These are phyloP conservation scores for Pseudoscleropodium purum DNA, from an alignment of 225 moss, liverwort and hornwort species.

Conservation along the genomic window DNA sequence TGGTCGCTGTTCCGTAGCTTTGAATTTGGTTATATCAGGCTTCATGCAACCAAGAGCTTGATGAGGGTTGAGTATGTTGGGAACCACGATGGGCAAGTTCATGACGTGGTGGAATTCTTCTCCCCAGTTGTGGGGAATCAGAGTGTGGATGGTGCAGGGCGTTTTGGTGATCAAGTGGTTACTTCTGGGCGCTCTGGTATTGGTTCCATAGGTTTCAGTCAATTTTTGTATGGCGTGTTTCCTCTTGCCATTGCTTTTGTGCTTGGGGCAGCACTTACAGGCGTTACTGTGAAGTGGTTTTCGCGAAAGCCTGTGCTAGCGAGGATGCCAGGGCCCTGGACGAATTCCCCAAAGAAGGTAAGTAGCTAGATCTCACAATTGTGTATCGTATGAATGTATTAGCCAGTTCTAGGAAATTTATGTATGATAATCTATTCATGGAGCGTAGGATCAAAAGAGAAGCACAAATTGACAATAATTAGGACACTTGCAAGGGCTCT, in stretches of 20 bases:
- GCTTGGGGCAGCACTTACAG: constrained; percentile 21
- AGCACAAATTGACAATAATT: background rate
- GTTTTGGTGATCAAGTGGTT: background rate
- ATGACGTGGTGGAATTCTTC: constrained; percentile 53
- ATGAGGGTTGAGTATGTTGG: constrained; percentile 66
- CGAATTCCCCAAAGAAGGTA: background rate
- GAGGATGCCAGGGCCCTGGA: background rate
- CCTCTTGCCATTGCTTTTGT: constrained; percentile 20
- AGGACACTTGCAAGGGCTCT: background rate
- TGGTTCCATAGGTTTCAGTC: background rate
- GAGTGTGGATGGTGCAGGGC: background rate
- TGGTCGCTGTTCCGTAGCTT: constrained; percentile 78
- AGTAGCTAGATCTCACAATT: background rate
- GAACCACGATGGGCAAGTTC: constrained; percentile 80
- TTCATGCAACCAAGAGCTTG: constrained; percentile 47
- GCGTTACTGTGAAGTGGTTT: constrained; percentile 1
- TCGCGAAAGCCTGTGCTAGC: background rate
- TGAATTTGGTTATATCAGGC: constrained; percentile 63
- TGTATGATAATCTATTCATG: background rate
- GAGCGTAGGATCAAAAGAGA: background rate
- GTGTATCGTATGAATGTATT: background rate
- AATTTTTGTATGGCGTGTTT: background rate
- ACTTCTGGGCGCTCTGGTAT: background rate
- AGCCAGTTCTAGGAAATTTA: background rate
- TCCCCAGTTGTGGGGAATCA: background rate